A percentile compares a stretch with the other conserved stretches of the same genome.
Evolutionary conservation across 1,284 basidiomycete genomes (phyloP).

Genomic region (Melampsora abietis-canadensis): DNA sequence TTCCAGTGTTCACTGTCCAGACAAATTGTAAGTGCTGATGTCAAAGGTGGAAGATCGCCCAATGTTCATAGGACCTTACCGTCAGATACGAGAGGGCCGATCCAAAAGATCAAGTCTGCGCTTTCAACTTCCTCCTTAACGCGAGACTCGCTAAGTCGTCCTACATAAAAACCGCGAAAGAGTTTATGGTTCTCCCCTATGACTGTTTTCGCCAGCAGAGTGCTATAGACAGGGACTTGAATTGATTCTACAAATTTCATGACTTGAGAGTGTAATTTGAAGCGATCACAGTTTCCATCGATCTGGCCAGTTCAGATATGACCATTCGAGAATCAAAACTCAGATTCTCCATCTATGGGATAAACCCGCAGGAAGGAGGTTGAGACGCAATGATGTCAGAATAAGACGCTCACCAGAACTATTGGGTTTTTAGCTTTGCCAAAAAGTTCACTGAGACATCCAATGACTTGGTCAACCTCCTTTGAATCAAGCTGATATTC

Average conservation of each 20-base stretch:
- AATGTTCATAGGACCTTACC: constrained; percentile 51
- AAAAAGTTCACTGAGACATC: not conserved
- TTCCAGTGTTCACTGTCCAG: not conserved
- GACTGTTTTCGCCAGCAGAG: constrained; percentile 85
- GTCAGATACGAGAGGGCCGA: constrained; percentile 77
- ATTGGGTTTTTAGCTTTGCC: not conserved
- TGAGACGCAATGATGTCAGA: constrained; percentile 55
- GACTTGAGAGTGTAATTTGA: constrained; percentile 22
- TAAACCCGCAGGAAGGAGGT: not conserved
- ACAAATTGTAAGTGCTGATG: constrained; percentile 24
- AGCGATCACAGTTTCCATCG: not conserved
- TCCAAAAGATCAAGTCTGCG: constrained; percentile 76
- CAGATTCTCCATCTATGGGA: not conserved
- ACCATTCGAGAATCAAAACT: not conserved
- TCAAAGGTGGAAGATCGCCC: not conserved
- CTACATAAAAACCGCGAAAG: constrained; percentile 73
- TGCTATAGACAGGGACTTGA: constrained; percentile 53
- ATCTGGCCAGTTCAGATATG: not conserved
- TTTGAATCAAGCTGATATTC: constrained; percentile 62
- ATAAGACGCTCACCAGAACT: not conserved
- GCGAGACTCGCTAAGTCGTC: constrained; percentile 56
- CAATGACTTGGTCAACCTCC: not conserved
- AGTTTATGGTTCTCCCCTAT: constrained; percentile 73
- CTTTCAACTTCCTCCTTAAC: constrained; percentile 74
- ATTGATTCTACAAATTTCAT: constrained; percentile 9